These are phyloP conservation scores for Thermomucor indicae-seudaticae DNA, from an alignment of 371 early-diverging fungal genomes.

Conservation along the genomic window DNA sequence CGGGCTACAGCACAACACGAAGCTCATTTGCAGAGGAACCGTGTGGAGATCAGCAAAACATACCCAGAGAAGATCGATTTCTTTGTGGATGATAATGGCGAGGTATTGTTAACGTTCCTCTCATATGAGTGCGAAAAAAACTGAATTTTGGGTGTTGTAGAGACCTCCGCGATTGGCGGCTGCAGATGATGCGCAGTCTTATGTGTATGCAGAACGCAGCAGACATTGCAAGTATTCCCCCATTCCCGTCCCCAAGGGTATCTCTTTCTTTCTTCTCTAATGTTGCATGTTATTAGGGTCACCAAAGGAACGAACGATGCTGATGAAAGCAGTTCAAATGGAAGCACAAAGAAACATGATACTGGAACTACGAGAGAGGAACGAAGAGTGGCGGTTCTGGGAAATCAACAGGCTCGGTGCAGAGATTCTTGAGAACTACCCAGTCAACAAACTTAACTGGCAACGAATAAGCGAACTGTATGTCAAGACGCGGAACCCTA, in stretches of 20 bases:
- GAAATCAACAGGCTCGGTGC: constrained; percentile 40
- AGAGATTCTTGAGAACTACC: constrained; percentile 46
- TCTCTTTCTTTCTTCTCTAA: no score
- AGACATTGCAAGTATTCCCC: background rate
- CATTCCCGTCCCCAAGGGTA: no score
- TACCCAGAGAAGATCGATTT: constrained; percentile 5
- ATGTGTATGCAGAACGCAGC: background rate
- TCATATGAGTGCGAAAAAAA: background rate
- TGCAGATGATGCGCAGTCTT: background rate
- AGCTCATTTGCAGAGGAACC: background rate
- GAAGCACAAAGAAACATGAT: constrained; percentile 1
- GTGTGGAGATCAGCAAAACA: constrained; percentile 5
- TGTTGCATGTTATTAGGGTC: background rate
- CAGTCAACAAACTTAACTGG: constrained; percentile 68
- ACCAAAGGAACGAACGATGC: constrained; percentile 9
- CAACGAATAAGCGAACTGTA: constrained; percentile 53
- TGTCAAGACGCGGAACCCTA: constrained; percentile 57
- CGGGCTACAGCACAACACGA: constrained; percentile 3
- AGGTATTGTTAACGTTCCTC: constrained; percentile 1
- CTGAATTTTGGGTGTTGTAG: background rate
- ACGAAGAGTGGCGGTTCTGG: constrained; percentile 4
- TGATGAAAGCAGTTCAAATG: constrained; percentile 17
- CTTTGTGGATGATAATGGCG: constrained; percentile 13
- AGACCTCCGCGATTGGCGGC: background rate
- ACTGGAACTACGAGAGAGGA: background rate